Base-by-base conservation (phyloP, 345 rosid species). In the Dovyalis caffra region DNA sequence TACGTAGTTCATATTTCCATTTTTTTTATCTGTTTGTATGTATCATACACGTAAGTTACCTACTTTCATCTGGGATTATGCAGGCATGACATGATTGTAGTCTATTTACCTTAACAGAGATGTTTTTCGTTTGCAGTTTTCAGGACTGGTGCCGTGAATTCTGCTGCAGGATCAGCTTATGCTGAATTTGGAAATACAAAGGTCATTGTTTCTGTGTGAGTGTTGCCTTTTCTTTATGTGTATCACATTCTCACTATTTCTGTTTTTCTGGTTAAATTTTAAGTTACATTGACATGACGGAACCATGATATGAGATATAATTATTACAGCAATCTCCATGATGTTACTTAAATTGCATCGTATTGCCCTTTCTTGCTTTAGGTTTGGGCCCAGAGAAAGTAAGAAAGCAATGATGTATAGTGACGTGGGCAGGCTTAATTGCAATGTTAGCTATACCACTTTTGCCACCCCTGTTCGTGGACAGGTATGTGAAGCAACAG, bases 321-420 rank as follows among this genome's bases (percentile, higher is more conserved):
- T 56, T 23, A 23, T 8, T 56, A 56, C 28, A 45, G 25, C 70
- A 43, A 21, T n/a, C 40, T 29, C 26, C n/a, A 33, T 10, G 32
- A 33, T 68, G 62, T 26, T 23, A 40, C 3, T 29, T 29, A 28
- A 16, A 34, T 69, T n/a, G 37, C 26, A 64, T 74, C 25, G 23
- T 62, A 37, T 16, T 64, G 51, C 25, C 66, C 12, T 68, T 31
- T 70, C 14, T 53, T 76, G 69, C 11, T 69, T 75, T 84, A 95
- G 99, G 66, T 95, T 93, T 83, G 99, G 99, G 71, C 99, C 99
- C n/a, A 88, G 97, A 80, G 98, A 95, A 81, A 95, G 96, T 82
- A 93, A 91, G 89, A 95, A 93, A 83, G 97, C 99, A 31, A 91
- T 89, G 95, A 84, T 75, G 91, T 95, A 89, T 69, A 90, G 97